Base-by-base conservation (phyloP, 768 basidiomycete genomes). In the Podaxis sp. region DNA sequence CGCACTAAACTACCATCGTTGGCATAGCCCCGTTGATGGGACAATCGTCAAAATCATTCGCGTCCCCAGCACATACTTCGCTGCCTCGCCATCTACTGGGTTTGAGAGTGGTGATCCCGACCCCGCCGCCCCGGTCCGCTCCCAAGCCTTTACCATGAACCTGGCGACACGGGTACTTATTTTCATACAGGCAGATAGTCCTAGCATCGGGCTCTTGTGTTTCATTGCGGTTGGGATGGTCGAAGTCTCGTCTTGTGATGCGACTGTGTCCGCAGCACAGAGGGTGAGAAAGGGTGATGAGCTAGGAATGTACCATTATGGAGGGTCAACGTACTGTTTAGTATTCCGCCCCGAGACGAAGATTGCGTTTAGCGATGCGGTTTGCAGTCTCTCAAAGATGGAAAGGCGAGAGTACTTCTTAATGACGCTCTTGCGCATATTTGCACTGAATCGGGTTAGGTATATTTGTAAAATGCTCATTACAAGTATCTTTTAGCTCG, bases 301-400 rank as follows among this genome's bases (percentile, higher is more conserved):
- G 68, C 63, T 86, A 0, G 88, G 87, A 63, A 80, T 76, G 79
- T 85, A 88, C 80, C 86, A 86, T 69, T 87, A 85, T 73, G 86
- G 85, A 8, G 86, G 86, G 5, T 87, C 83, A 38, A 83, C 62
- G 72, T 77, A 61, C 64, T 82, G 52, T 63, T 85, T 17, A 13
- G 48, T 52, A 19, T 52, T 59, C 9, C 48, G 38, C 2, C 48
- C 48, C 0, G 30, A 39, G 58, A 26, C 48, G 3, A 33, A 51
- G 49, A 39, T 59, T 9, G 48, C 9, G 30, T 40, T 59, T 22
- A 49, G 19, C 11, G 12, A 38, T 11, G 49, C 22, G 48, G 58
- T 59, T 8, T 3, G 3, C 52, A 53, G 13, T 53, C 52, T 13
- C 42, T 44, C n/a, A 17, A 44, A 44, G 42, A 44, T 44, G n/a